Percentiles rank a stretch among this genome's conserved stretches.
Conservation (phyloP, 2,329 filamentous ascomycete species). For the Lasiodiplodia hormozganensis region DNA sequence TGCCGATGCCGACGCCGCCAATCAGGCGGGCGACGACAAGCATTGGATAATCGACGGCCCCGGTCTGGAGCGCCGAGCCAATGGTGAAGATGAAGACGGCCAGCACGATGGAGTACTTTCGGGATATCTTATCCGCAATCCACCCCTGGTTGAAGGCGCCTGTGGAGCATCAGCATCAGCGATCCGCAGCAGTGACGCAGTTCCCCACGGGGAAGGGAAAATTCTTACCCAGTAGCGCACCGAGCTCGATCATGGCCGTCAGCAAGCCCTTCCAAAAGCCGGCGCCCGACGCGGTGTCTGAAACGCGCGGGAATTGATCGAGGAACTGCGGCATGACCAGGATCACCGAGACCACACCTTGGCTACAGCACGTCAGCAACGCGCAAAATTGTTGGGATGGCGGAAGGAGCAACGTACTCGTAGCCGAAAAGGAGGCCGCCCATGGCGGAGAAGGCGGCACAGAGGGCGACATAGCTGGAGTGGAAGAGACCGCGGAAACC, state of each 20-base stretch:
- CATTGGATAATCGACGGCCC: conserved; percentile 58
- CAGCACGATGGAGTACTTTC: conserved; percentile 60
- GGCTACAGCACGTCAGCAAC: conserved; percentile 41
- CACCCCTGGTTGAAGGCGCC: conserved; percentile 48
- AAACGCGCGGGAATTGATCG: conserved; percentile 52
- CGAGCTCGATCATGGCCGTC: conserved; percentile 63
- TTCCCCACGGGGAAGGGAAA: conserved; percentile 27
- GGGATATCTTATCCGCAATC: conserved; percentile 60
- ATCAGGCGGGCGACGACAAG: conserved; percentile 58
- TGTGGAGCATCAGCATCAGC: conserved; percentile 28
- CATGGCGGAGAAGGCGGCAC: conserved; percentile 58
- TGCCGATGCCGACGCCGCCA: conserved; percentile 60
- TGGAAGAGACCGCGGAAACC: conserved; percentile 57
- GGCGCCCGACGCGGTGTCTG: conserved; percentile 49
- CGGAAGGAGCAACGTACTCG: conserved; percentile 39
- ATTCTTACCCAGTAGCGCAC: conserved; percentile 51
- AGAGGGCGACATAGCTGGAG: conserved; percentile 59
- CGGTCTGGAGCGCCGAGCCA: conserved; percentile 60
- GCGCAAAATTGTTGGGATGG: background rate
- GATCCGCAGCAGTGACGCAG: conserved; percentile 37
- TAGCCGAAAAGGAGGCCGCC: conserved; percentile 61
- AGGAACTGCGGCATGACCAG: conserved; percentile 62
- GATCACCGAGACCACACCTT: conserved; percentile 54
- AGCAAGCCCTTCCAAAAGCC: conserved; percentile 55
- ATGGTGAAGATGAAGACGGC: conserved; percentile 60